Conservation (phyloP, 139 green algal species). For the Picochlorum costavermella region DNA sequence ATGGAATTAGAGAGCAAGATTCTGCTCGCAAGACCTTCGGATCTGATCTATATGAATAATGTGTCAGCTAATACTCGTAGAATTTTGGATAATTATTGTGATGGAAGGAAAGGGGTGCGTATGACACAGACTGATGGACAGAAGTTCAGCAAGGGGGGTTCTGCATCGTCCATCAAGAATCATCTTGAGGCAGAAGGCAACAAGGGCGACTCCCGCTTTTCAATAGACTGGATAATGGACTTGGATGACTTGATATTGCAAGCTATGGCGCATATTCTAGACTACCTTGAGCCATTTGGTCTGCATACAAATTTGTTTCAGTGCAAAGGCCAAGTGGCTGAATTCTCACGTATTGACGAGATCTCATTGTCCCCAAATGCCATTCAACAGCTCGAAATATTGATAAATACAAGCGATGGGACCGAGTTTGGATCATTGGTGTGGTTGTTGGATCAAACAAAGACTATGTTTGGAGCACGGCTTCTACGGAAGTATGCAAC, state of each 20-base stretch:
- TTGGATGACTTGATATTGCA: slow-evolving; percentile 47
- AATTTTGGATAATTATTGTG: slow-evolving; percentile 18
- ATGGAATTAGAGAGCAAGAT: slow-evolving; percentile 57
- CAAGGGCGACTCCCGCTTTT: not conserved
- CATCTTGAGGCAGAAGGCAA: not conserved
- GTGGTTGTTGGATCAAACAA: slow-evolving; percentile 69
- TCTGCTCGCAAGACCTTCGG: slow-evolving; percentile 48
- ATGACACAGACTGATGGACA: not conserved
- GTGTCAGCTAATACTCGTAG: slow-evolving; percentile 33
- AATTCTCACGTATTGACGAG: slow-evolving; percentile 12
- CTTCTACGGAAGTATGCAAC: slow-evolving; percentile 70
- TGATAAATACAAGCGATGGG: slow-evolving; percentile 29
- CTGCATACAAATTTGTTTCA: slow-evolving; percentile 52
- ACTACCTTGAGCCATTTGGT: slow-evolving; percentile 57
- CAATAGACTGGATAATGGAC: slow-evolving; percentile 24
- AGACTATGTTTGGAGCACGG: slow-evolving; percentile 52
- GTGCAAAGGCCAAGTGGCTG: slow-evolving; percentile 9
- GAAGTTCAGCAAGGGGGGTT: not conserved
- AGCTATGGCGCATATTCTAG: slow-evolving; percentile 46
- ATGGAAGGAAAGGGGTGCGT: not conserved
- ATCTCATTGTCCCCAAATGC: slow-evolving; percentile 27
- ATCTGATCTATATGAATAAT: slow-evolving; percentile 53
- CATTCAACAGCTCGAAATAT: slow-evolving; percentile 41
- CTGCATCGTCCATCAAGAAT: not conserved
- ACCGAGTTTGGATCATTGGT: slow-evolving; percentile 58